phyloP scores from a whole-genome alignment of 306 rosid species.

The Fragaria nilgerrensis region DNA sequence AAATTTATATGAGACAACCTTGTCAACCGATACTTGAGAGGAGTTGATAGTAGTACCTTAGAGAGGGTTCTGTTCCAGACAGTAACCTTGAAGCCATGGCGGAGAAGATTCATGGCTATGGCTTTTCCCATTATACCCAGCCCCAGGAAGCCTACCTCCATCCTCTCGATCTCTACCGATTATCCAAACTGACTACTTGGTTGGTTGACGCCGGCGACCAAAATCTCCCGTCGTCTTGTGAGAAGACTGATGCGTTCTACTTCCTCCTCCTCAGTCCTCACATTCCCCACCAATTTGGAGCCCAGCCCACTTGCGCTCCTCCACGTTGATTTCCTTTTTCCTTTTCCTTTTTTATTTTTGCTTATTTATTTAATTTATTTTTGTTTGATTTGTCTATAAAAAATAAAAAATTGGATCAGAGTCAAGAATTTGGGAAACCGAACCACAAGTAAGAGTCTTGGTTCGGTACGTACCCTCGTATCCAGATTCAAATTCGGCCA shows the following conservation, averaged over 20 bases:
- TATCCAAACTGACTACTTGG: not conserved
- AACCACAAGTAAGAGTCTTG: too few species aligned
- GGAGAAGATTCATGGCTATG: conserved; percentile 59
- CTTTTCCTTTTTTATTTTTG: too few species aligned
- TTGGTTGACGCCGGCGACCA: not conserved
- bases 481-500: too few species aligned
- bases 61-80: conserved; percentile 86
- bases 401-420: too few species aligned
- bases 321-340: not conserved
- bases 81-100: conserved; percentile 69
- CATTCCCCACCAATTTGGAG: not conserved
- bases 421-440: too few species aligned
- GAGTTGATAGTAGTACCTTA: conserved; percentile 39
- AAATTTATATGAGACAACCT: not conserved
- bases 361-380: too few species aligned
- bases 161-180: not conserved
- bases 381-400: too few species aligned
- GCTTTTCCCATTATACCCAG: conserved; percentile 94
- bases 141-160: conserved; percentile 83
- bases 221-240: not conserved
- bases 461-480: too few species aligned
- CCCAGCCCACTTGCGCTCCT: not conserved
- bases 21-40: not conserved
- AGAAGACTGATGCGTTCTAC: not conserved
- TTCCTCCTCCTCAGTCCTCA: not conserved